These are phyloP conservation scores for Carex myosuroides DNA, from an alignment of 176 grass and related monocot species.

Conservation along the genomic window DNA sequence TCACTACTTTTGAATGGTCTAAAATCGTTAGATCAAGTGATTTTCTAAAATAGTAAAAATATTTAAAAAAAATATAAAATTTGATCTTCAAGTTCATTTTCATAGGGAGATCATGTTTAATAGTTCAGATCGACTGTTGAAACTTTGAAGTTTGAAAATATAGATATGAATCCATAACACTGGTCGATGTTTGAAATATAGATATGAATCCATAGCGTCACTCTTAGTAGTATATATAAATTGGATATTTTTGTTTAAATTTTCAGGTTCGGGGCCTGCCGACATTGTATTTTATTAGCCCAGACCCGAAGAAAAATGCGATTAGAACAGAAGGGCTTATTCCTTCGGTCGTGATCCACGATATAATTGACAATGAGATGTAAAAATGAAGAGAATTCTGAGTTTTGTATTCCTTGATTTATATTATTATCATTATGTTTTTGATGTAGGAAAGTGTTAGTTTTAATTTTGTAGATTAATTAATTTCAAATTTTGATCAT, in stretches of 20 bases:
- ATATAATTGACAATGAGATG: conserved; percentile 75
- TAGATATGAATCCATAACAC: too few species aligned
- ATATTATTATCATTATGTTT: neutral
- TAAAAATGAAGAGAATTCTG: conserved; percentile 23
- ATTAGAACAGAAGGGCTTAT: conserved; percentile 68
- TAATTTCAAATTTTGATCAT: neutral
- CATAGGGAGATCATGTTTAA: too few species aligned
- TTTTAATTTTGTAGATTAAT: neutral
- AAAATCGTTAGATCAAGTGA: too few species aligned
- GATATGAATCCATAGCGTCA: too few species aligned
- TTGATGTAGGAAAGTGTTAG: neutral
- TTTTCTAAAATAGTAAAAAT: too few species aligned
- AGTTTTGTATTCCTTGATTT: neutral
- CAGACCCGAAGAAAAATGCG: conserved; percentile 54
- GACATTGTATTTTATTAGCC: conserved; percentile 83
- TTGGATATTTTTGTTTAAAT: neutral
- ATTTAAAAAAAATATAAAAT: too few species aligned
- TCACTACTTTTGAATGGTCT: too few species aligned
- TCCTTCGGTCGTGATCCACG: conserved; percentile 59
- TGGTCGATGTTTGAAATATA: too few species aligned
- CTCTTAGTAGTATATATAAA: neutral
- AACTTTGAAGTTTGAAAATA: too few species aligned
- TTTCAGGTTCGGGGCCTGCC: conserved; percentile 71
- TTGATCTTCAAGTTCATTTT: too few species aligned
- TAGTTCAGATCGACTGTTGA: too few species aligned